A percentile compares a stretch with the other conserved stretches of the same genome.
Conservation (phyloP, 2,329 filamentous ascomycete species). For the Hyphodiscus sp. region DNA sequence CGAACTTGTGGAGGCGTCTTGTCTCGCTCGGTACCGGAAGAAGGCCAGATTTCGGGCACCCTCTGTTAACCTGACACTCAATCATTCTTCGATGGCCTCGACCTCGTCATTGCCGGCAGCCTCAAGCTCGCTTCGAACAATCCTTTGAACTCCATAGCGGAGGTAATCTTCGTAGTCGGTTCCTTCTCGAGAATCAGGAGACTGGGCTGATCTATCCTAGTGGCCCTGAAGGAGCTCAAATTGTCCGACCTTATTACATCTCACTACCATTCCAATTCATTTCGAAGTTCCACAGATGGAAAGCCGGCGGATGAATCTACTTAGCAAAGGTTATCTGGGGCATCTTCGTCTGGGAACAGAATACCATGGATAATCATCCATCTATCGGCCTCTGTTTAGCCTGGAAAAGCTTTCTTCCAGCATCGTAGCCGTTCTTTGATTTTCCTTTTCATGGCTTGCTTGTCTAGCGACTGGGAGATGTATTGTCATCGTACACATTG, state of each 20-base stretch:
- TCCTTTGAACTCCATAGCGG: constrained; percentile 30
- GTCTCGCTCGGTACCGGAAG: neutral
- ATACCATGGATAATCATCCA: constrained; percentile 34
- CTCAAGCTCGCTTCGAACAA: constrained; percentile 30
- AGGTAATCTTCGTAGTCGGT: constrained; percentile 23
- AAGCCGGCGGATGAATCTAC: constrained; percentile 1
- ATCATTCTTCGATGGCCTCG: constrained; percentile 22
- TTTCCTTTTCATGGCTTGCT: constrained; percentile 34
- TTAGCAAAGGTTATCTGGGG: constrained; percentile 32
- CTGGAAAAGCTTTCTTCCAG: constrained; percentile 25
- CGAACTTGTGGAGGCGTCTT: neutral
- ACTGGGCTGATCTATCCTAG: constrained; percentile 20
- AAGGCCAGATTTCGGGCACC: constrained; percentile 9
- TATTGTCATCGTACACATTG: constrained; percentile 34
- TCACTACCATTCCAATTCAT: too few species aligned
- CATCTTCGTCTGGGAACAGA: constrained; percentile 32
- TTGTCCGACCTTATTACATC: neutral
- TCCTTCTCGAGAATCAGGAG: constrained; percentile 13
- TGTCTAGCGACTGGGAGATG: constrained; percentile 30
- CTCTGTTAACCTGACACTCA: constrained; percentile 22
- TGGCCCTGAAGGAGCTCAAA: constrained; percentile 29
- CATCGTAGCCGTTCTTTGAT: constrained; percentile 32
- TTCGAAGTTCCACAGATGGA: too few species aligned
- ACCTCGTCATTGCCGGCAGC: constrained; percentile 23
- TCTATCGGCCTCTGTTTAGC: constrained; percentile 31